Evolutionary conservation across 2,329 filamentous ascomycete species (phyloP).

Genomic region (Phaeophleospora eucalypticola): DNA sequence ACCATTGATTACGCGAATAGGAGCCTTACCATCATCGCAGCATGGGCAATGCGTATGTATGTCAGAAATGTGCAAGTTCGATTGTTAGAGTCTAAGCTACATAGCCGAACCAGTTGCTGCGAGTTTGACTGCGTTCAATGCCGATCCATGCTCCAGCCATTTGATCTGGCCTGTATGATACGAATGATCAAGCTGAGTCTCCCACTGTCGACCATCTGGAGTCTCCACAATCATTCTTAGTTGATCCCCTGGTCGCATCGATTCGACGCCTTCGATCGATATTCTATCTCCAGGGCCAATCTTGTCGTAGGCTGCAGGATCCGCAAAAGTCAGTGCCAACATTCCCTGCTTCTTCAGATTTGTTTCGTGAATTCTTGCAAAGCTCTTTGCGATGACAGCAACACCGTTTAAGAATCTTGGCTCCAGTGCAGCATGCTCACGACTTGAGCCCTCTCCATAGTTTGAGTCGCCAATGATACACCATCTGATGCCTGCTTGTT

Average conservation of each 20-base stretch:
- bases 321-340: slow-evolving; percentile 92
- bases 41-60: too few relatives aligned
- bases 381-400: slow-evolving; percentile 91
- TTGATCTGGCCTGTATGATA: slow-evolving; percentile 98
- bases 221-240: slow-evolving; percentile 89
- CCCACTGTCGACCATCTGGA: slow-evolving; percentile 73
- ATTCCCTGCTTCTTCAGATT: slow-evolving; percentile 99
- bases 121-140: slow-evolving; percentile 99
- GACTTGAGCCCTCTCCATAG: slow-evolving; percentile 95
- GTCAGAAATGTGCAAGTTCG: too few relatives aligned
- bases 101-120: too few relatives aligned
- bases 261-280: slow-evolving; percentile 85
- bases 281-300: slow-evolving; percentile 90
- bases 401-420: slow-evolving; percentile 94
- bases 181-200: slow-evolving; percentile 83
- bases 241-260: slow-evolving; percentile 86
- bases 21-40: too few relatives aligned
- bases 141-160: slow-evolving; percentile 98
- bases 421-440: slow-evolving; percentile 97
- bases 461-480: slow-evolving; percentile 99
- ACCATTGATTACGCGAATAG: too few relatives aligned
- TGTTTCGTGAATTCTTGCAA: slow-evolving; percentile 99
- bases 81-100: too few relatives aligned
- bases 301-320: slow-evolving; percentile 97
- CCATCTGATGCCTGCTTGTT: slow-evolving; percentile 93